phyloP scores from a whole-genome alignment of 176 grass and related monocot species.

The Aegilops bicornis region DNA sequence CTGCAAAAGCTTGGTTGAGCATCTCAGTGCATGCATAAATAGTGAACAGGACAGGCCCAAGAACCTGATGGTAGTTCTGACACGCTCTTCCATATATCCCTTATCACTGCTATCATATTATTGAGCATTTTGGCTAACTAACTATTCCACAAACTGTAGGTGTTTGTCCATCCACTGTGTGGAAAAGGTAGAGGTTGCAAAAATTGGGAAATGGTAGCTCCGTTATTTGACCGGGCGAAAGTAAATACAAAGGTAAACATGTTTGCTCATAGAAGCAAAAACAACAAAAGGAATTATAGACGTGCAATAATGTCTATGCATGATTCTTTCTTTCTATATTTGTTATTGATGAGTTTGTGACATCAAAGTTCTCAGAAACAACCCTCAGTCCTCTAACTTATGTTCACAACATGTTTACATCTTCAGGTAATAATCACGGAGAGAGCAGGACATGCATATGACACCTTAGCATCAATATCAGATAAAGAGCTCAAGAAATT shows the following conservation, averaged over 20 bases:
- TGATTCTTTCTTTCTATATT: neutral
- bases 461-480: constrained; percentile 62
- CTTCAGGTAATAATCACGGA: constrained; percentile 78
- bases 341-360: constrained; percentile 10
- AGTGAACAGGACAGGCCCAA: constrained; percentile 61
- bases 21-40: constrained; percentile 41
- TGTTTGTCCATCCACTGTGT: constrained; percentile 94
- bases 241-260: constrained; percentile 70
- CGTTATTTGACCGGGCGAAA: constrained; percentile 76
- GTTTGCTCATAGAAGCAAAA: constrained; percentile 4
- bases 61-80: constrained; percentile 69
- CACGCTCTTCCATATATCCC: neutral
- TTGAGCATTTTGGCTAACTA: constrained; percentile 8
- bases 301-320: neutral
- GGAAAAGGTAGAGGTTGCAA: constrained; percentile 76
- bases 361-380: neutral
- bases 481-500: constrained; percentile 73
- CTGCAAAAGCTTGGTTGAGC: constrained; percentile 73
- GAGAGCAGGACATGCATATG: constrained; percentile 87
- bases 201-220: constrained; percentile 77
- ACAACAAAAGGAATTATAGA: neutral
- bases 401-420: constrained; percentile 13
- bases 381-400: constrained; percentile 1
- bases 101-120: neutral
- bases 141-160: constrained; percentile 39